Base-by-base conservation (phyloP, 139 green algal genomes). In the Tetradesmus obliquus region DNA sequence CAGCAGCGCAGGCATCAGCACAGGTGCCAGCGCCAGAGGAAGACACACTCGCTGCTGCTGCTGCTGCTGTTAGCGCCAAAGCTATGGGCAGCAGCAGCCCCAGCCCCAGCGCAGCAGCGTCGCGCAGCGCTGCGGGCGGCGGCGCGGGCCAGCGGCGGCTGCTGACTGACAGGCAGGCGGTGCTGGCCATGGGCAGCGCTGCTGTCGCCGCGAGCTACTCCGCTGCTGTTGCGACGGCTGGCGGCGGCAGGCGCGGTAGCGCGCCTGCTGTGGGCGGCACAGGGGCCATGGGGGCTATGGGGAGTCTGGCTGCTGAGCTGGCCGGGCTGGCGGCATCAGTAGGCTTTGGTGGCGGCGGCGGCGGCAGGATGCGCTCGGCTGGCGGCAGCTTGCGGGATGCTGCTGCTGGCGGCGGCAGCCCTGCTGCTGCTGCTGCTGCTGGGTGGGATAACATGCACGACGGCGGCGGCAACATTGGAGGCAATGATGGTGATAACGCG, bases 351-450 rank as follows among this genome's bases (percentile, higher is more conserved):
- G 32, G 24, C 74, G 8, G 15, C 79, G 58, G 32, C 79, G 58
- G 79, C 74, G 51, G 74, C 74, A 82, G 74, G 79, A 9, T 60
- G 32, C 53, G 17, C 7, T 4, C 32, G 58, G 79, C n/a, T 20
- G 22, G 53, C 12, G n/a, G 79, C 8, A 84, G 7, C 79, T n/a
- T 58, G 32, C 24, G 19, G 10, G 32, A 55, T 24, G 17, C 79
- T 57, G 74, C 15, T 13, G 32, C 17, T 58, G 10, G 24, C 19
- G n/a, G 32, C 54, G 32, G 32, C 24, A 55, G 32, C 17, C 4
- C 32, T 84, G 79, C 81, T 51, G 81, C 45, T 84, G n/a, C 79
- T 84, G 79, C n/a, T 84, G 79, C 24, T 62, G 9, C 81, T 86
- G 81, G 15, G 15, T 20, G 53, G 81, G 53, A 53, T 32, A 19